phyloP scores from a whole-genome alignment of 106 monocot genomes.

The Acanthochlamys bracteata region DNA sequence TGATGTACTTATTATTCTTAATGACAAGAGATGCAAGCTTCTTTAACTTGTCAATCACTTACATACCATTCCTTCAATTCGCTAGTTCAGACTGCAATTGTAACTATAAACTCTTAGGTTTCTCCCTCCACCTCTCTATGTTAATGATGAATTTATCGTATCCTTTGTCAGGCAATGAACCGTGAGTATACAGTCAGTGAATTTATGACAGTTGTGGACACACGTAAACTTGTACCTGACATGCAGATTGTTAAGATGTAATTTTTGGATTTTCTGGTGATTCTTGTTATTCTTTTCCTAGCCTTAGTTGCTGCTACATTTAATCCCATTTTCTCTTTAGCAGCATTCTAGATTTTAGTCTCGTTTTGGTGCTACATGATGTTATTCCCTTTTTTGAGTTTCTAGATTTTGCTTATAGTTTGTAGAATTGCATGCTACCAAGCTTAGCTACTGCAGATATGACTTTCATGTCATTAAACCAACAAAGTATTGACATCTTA shows the following conservation, averaged over 20 bases:
- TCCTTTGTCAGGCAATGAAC: constrained; percentile 71
- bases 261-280: constrained; percentile 98
- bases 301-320: background rate
- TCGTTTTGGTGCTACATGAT: no score
- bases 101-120: no score
- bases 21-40: background rate
- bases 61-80: no score
- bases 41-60: no score
- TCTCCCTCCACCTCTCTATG: no score
- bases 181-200: constrained; percentile 88
- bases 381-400: no score
- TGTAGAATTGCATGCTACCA: no score
- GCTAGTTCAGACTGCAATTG: no score
- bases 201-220: constrained; percentile 88
- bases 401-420: background rate
- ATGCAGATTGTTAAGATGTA: constrained; percentile 98
- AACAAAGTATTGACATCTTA: background rate
- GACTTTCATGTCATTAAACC: background rate
- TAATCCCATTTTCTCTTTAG: no score
- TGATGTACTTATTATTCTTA: background rate
- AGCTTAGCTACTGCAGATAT: no score
- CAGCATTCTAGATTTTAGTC: no score
- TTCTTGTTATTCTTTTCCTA: background rate
- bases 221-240: constrained; percentile 81
- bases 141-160: background rate